These are phyloP conservation scores for Tremella mesenterica DNA, from an alignment of 768 basidiomycete species.

Conservation along the genomic window DNA sequence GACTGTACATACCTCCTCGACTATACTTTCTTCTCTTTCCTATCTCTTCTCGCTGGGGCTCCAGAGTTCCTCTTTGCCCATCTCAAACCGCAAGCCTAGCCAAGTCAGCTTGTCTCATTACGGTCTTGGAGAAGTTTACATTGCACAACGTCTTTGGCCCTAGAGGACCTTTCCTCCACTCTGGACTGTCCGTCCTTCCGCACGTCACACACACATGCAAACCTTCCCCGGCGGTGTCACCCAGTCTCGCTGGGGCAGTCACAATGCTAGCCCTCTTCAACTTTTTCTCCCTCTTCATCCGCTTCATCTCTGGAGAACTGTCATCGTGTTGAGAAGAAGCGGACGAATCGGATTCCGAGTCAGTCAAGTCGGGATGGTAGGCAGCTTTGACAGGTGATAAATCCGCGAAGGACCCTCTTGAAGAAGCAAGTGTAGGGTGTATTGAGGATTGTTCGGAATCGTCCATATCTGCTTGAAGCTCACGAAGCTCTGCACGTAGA, in stretches of 20 bases:
- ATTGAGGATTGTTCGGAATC: slow-evolving; percentile 21
- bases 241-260: slow-evolving; percentile 23
- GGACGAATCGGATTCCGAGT: slow-evolving; percentile 1
- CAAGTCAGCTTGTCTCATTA: slow-evolving; percentile 4
- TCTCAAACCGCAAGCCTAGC: slow-evolving; percentile 67
- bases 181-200: slow-evolving; percentile 89
- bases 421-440: background rate
- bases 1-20: too few relatives aligned
- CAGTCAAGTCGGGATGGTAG: slow-evolving; percentile 2
- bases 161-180: slow-evolving; percentile 93
- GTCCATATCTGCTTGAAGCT: slow-evolving; percentile 32
- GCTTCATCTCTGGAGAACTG: background rate
- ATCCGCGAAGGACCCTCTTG: background rate
- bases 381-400: background rate
- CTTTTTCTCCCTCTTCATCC: slow-evolving; percentile 9
- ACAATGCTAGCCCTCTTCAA: slow-evolving; percentile 5
- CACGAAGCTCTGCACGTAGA: slow-evolving; percentile 53
- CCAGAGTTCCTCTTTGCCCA: slow-evolving; percentile 72
- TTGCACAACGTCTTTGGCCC: slow-evolving; percentile 98
- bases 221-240: slow-evolving; percentile 52
- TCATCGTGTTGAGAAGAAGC: slow-evolving; percentile 1
- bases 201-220: slow-evolving; percentile 85
- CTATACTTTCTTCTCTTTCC: slow-evolving; percentile 27
- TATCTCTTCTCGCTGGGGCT: slow-evolving; percentile 27
- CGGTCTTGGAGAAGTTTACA: slow-evolving; percentile 43